Evolutionary conservation across 192 early-diverging fungal species (phyloP).

Genomic region (Mortierella alpina): DNA sequence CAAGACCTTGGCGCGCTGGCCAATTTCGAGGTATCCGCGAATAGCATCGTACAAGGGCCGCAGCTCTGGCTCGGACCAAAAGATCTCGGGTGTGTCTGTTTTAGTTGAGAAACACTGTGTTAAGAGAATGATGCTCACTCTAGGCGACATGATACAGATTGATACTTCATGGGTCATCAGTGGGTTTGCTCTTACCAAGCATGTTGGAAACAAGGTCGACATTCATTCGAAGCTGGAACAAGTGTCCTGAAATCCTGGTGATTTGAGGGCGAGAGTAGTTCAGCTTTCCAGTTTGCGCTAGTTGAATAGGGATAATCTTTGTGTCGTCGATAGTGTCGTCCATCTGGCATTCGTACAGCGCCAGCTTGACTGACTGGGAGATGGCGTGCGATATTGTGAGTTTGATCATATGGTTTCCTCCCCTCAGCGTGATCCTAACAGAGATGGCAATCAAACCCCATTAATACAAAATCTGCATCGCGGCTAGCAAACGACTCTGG

Average conservation of each 20-base stretch:
- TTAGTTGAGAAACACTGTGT: background rate
- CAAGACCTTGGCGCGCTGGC: conserved; percentile 68
- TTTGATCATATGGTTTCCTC: conserved; percentile 70
- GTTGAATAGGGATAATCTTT: conserved; percentile 66
- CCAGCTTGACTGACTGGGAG: conserved; percentile 68
- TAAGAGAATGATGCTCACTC: background rate
- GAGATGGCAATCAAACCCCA: background rate
- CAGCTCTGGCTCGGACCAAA: conserved; percentile 83
- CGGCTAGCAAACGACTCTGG: background rate
- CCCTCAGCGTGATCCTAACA: conserved; percentile 74
- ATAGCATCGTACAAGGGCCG: conserved; percentile 85
- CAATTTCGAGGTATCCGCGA: conserved; percentile 78
- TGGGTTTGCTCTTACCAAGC: conserved; percentile 61
- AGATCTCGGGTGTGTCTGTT: conserved; percentile 81
- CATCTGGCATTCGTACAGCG: conserved; percentile 70
- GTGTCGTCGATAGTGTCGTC: conserved; percentile 71
- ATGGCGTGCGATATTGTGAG: conserved; percentile 67
- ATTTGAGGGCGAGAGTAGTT: conserved; percentile 62
- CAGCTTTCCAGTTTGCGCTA: conserved; percentile 67
- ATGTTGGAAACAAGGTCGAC: conserved; percentile 88
- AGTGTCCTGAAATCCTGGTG: conserved; percentile 66
- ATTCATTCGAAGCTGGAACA: conserved; percentile 83
- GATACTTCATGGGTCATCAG: background rate
- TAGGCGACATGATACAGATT: background rate
- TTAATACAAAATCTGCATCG: background rate